Conservation (phyloP, 768 basidiomycete genomes). For the Amanita phalloides region DNA sequence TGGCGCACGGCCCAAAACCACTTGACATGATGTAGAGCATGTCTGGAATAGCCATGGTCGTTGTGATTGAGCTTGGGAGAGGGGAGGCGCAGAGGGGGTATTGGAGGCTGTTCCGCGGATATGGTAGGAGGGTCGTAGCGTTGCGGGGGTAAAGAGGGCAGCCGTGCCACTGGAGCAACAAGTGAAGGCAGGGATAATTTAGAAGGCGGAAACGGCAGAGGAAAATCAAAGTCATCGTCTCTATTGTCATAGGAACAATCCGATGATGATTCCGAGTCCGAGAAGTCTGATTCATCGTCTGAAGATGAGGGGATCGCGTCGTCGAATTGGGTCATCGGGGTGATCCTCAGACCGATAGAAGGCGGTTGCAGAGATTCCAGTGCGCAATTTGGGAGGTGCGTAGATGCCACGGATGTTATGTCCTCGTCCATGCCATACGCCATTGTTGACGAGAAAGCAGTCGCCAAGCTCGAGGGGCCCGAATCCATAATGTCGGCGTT, state of each 20-base stretch:
- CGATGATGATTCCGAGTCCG: slow-evolving; percentile 3
- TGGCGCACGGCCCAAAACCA: slow-evolving; percentile 51
- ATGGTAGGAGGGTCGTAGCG: background rate
- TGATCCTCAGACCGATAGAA: background rate
- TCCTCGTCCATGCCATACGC: background rate
- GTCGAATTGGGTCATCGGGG: background rate
- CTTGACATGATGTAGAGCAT: slow-evolving; percentile 48
- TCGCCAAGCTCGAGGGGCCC: background rate
- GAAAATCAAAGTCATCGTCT: slow-evolving; percentile 7
- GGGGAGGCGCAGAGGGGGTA: slow-evolving; percentile 11
- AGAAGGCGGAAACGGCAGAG: slow-evolving; percentile 1
- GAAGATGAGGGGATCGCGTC: background rate
- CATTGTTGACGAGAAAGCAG: background rate
- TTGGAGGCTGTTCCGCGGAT: background rate
- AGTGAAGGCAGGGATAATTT: background rate
- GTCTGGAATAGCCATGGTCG: slow-evolving; percentile 55
- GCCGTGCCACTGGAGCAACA: slow-evolving; percentile 2
- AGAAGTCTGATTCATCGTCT: slow-evolving; percentile 3
- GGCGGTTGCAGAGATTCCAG: background rate
- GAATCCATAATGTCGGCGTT: background rate
- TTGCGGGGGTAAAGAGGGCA: slow-evolving; percentile 2
- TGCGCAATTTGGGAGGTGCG: background rate
- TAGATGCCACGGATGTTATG: slow-evolving; percentile 1
- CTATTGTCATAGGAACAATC: background rate
- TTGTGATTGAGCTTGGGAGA: slow-evolving; percentile 30